Base-by-base conservation (phyloP, 345 rosid species). In the Streptanthus diversifolius region DNA sequence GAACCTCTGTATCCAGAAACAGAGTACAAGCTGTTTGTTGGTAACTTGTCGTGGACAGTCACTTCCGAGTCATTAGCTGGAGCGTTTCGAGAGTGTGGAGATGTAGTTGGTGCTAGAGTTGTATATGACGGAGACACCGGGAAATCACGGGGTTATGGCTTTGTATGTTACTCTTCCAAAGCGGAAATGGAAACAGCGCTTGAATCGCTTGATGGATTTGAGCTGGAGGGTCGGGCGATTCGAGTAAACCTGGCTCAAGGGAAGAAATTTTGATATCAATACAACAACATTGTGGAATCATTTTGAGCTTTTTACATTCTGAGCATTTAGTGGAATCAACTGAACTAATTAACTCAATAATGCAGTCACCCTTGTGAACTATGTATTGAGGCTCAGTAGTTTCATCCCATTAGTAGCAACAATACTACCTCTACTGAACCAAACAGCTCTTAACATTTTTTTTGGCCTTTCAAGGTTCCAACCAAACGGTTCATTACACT, bases 1-100 rank as follows among this genome's bases (percentile, higher is more conserved):
- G 83, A 78, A 18, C 91, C 97, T 21, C 53, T 87, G 74, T 89
- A 89, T 76, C 93, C 95, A 27, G 97, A 95, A 47, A 91, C 93
- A 25, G 95, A 95, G 22, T 60, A 81, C 79, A 95, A 91, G 80
- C 83, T 95, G 1, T 91, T 91, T 55, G 83, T 91, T 8, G 97
- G 98, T 41, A 93, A 93, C 68, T 79, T 93, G 40, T 86, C 98
- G 1, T 91, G 97, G 98, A 82, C 95, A 0, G 90, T 87, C 9
- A 89, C 93, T 18, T 79, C 93, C 0, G 96, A 93, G 61, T 81
- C 89, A 15, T 81, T 89, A 80, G 79, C 80, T 44, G 71, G 75
- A 82, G 90, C 91, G 40, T 93, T 91, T 78, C 74, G 84, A 77
- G 85, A 83, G 44, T 88, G 84, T 51, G 99, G 97, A 18, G 80